These are phyloP conservation scores for Blumeria graminis DNA, from an alignment of 2,329 filamentous ascomycete genomes.

Conservation along the genomic window DNA sequence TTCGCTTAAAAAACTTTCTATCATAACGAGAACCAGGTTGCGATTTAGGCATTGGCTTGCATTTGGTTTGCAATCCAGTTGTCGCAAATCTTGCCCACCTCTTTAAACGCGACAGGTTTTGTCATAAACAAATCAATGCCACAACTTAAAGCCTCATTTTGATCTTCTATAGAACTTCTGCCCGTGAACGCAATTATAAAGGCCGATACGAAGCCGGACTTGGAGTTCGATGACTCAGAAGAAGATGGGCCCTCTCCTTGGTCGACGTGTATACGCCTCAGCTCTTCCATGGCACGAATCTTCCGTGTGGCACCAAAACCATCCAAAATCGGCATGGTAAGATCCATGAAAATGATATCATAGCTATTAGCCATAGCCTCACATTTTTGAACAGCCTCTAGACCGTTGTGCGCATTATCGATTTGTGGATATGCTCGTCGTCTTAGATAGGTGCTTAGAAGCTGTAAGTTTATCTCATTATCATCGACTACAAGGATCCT, in stretches of 20 bases:
- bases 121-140: constrained; percentile 18
- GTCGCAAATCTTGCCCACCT: constrained; percentile 17
- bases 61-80: constrained; percentile 16
- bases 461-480: constrained; percentile 19
- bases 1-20: too few species aligned
- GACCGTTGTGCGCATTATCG: constrained; percentile 22
- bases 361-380: constrained; percentile 16
- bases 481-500: constrained; percentile 19
- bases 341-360: constrained; percentile 24
- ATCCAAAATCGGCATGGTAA: constrained; percentile 30
- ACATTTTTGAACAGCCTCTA: constrained; percentile 23
- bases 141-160: constrained; percentile 15
- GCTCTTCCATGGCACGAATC: constrained; percentile 23
- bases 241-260: constrained; percentile 8
- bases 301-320: constrained; percentile 23
- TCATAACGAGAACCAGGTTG: too few species aligned
- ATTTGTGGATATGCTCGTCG: constrained; percentile 17
- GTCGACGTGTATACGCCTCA: constrained; percentile 3
- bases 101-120: constrained; percentile 20
- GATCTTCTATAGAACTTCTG: constrained; percentile 15
- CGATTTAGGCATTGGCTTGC: neutral
- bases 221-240: neutral
- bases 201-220: constrained; percentile 9
- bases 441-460: constrained; percentile 17
- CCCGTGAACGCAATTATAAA: constrained; percentile 19